These are phyloP conservation scores for Candida endomychidarum DNA, from an alignment of 805 yeast genomes.

Conservation along the genomic window DNA sequence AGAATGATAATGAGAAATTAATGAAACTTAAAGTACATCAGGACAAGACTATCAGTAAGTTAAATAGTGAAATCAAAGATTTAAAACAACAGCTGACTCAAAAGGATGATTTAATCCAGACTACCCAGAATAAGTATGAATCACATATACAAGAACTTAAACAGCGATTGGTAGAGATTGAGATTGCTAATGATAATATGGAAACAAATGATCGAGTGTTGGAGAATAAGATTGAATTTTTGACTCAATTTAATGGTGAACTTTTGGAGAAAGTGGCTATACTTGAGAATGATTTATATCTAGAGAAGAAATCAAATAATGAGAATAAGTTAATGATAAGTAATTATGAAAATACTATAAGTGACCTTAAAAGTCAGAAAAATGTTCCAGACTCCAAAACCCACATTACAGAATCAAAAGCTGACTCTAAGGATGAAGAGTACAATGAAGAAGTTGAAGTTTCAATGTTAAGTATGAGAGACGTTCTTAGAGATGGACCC, in stretches of 20 bases:
- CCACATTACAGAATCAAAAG: neutral
- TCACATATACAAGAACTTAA: slow-evolving; percentile 23
- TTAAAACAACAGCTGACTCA: slow-evolving; percentile 22
- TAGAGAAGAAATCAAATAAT: slow-evolving; percentile 23
- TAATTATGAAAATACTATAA: slow-evolving; percentile 32
- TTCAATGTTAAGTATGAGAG: slow-evolving; percentile 27
- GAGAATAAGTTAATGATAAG: slow-evolving; percentile 28
- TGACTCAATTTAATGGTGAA: slow-evolving; percentile 42
- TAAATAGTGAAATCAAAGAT: slow-evolving; percentile 1
- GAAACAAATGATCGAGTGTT: slow-evolving; percentile 38
- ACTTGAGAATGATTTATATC: slow-evolving; percentile 40
- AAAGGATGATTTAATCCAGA: slow-evolving; percentile 16
- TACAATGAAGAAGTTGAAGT: slow-evolving; percentile 16
- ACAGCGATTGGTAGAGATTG: slow-evolving; percentile 37
- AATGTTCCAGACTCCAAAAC: neutral
- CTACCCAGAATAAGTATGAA: slow-evolving; percentile 15
- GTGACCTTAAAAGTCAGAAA: slow-evolving; percentile 18
- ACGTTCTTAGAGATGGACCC: slow-evolving; percentile 27
- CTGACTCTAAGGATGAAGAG: slow-evolving; percentile 3
- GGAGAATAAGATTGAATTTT: slow-evolving; percentile 29
- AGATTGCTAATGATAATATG: slow-evolving; percentile 43
- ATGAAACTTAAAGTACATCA: slow-evolving; percentile 12
- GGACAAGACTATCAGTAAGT: neutral
- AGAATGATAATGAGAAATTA: slow-evolving; percentile 23
- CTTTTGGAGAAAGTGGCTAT: slow-evolving; percentile 42